phyloP scores from a whole-genome alignment of 345 rosid species.

The Anastatica hierochuntica region DNA sequence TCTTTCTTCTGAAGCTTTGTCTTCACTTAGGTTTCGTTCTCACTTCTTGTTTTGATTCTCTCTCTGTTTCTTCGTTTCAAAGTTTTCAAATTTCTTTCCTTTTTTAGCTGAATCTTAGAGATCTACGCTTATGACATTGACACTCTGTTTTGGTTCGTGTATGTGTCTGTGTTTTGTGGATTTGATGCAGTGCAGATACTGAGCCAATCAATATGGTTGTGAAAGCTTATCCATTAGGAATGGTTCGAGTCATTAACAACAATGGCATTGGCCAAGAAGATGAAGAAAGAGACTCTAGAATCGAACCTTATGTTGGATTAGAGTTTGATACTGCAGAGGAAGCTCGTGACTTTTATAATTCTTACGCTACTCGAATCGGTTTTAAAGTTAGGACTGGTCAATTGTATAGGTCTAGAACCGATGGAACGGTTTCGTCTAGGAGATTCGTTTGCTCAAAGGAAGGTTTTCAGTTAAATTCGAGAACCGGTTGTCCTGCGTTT shows the following conservation, averaged over 20 bases:
- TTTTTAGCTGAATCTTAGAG: no score
- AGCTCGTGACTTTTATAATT: constrained; percentile 56
- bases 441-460: constrained; percentile 79
- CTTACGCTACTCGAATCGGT: constrained; percentile 49
- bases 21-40: no score
- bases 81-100: neutral
- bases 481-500: constrained; percentile 84
- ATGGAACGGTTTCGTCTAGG: constrained; percentile 81
- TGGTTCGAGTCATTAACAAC: constrained; percentile 22
- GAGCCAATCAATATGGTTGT: constrained; percentile 35
- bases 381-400: constrained; percentile 74
- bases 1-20: no score
- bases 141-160: neutral
- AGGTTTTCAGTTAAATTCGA: constrained; percentile 77
- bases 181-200: constrained; percentile 45
- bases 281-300: constrained; percentile 32
- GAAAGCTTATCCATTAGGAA: constrained; percentile 46
- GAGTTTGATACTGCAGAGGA: constrained; percentile 74
- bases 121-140: no score
- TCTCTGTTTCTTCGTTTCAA: neutral
- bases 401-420: constrained; percentile 70
- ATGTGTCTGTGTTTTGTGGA: neutral
- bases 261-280: constrained; percentile 27
- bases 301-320: constrained; percentile 58
- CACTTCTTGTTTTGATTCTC: neutral